Percentiles rank a stretch among this genome's conserved stretches.
Conservation (phyloP, 305 asterid species). For the Caryopteris hybrid region DNA sequence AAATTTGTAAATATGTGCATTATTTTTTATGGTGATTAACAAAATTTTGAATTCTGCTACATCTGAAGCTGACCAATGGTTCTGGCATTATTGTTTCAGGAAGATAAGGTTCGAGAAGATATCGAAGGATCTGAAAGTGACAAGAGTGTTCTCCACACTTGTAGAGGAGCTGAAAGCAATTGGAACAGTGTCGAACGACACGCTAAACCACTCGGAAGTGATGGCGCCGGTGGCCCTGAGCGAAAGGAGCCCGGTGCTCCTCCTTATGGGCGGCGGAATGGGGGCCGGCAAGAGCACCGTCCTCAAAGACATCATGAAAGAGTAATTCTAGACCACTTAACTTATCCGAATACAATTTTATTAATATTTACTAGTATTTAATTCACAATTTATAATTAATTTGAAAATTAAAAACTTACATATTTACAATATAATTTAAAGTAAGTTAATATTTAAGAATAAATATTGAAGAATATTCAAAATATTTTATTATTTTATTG, state of each 20-base stretch:
- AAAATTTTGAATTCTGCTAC: too few species aligned
- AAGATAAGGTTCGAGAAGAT: conserved; percentile 81
- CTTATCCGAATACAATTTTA: not conserved
- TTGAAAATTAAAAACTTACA: too few species aligned
- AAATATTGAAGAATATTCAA: too few species aligned
- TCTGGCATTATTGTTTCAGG: conserved; percentile 27
- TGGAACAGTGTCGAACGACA: conserved; percentile 29
- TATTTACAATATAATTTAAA: too few species aligned
- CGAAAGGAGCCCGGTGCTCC: conserved; percentile 81
- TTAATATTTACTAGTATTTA: not conserved
- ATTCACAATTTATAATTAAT: too few species aligned
- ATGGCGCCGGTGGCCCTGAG: conserved; percentile 79
- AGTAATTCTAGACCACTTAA: conserved; percentile 28
- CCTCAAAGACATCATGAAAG: conserved; percentile 83
- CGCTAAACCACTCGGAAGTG: conserved; percentile 52
- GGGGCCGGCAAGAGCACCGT: conserved; percentile 99
- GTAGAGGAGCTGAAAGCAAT: conserved; percentile 90
- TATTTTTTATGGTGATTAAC: too few species aligned
- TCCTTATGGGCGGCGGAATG: conserved; percentile 99
- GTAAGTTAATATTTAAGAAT: too few species aligned
- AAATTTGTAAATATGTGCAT: too few species aligned
- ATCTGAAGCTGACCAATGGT: not conserved
- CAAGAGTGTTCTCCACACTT: conserved; percentile 62
- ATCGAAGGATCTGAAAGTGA: conserved; percentile 67
- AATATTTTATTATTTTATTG: too few species aligned